Evolutionary conservation across 257 asterid species (phyloP).

Genomic region (Nicotiana tomentosiformis): DNA sequence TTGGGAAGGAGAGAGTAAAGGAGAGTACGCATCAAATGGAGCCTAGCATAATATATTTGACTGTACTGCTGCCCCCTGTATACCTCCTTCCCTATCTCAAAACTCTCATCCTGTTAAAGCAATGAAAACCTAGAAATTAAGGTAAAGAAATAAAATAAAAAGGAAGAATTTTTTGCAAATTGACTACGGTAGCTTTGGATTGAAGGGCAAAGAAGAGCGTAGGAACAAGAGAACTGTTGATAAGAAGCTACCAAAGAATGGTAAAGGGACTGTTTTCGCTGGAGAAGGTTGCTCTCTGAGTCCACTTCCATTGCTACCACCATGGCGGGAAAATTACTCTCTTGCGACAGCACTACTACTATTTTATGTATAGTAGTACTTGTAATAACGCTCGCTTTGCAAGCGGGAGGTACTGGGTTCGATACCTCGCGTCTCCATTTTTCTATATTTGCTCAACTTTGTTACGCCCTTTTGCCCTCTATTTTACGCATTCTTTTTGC

Average conservation of each 20-base stretch:
- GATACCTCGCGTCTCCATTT: no score
- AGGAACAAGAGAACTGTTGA: not conserved
- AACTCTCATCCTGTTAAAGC: slow-evolving; percentile 52
- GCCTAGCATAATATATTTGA: slow-evolving; percentile 90
- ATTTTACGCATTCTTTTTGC: no score
- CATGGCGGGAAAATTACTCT: slow-evolving; percentile 65
- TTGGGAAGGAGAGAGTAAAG: slow-evolving; percentile 77
- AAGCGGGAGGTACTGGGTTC: not conserved
- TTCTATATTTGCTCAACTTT: no score
- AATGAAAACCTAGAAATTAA: not conserved
- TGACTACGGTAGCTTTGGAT: not conserved
- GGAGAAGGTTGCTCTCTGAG: slow-evolving; percentile 35
- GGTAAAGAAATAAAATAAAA: not conserved
- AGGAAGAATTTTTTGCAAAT: not conserved
- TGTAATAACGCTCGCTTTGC: not conserved
- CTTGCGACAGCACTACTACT: not conserved
- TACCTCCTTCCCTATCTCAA: slow-evolving; percentile 64
- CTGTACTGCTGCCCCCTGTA: slow-evolving; percentile 97
- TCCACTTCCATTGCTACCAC: slow-evolving; percentile 52
- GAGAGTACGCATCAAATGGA: slow-evolving; percentile 82
- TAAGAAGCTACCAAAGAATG: slow-evolving; percentile 46
- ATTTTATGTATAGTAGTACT: no score
- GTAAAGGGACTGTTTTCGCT: slow-evolving; percentile 60
- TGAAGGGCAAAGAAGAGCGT: not conserved
- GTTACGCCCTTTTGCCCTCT: no score